A percentile compares a stretch with the other conserved stretches of the same genome.
Evolutionary conservation across 305 asterid species (phyloP).

Genomic region (Fraxinus angustifolia): DNA sequence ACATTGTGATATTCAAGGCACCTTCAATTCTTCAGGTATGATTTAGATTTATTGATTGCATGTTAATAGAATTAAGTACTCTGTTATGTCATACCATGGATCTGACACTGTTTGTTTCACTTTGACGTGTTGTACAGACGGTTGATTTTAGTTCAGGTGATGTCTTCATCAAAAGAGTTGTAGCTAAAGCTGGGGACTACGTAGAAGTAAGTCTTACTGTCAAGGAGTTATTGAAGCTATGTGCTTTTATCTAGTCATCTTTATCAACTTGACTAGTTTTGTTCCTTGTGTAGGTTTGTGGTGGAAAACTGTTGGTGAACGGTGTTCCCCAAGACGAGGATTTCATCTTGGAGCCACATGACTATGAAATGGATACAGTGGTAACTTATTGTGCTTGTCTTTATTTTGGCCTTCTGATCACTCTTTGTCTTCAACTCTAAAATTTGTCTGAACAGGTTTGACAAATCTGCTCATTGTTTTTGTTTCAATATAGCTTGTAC

Average conservation of each 20-base stretch:
- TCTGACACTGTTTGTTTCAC: not conserved
- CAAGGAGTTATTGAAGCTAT: not conserved
- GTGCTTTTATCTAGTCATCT: not conserved
- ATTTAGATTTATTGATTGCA: not conserved
- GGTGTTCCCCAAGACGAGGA: slow-evolving; percentile 46
- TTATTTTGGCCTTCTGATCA: not conserved
- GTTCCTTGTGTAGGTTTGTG: slow-evolving; percentile 32
- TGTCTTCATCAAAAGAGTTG: slow-evolving; percentile 21
- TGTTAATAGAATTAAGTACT: not conserved
- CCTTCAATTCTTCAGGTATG: slow-evolving; percentile 20
- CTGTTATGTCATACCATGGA: not conserved
- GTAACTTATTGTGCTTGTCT: slow-evolving; percentile 24
- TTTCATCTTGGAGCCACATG: slow-evolving; percentile 42
- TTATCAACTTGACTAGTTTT: not conserved
- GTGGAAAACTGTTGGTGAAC: slow-evolving; percentile 43
- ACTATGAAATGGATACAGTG: slow-evolving; percentile 44
- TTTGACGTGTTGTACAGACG: not conserved
- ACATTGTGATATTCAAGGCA: slow-evolving; percentile 17
- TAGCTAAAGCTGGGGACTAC: slow-evolving; percentile 21
- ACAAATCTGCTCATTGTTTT: not conserved
- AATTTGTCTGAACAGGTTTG: not conserved
- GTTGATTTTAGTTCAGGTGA: slow-evolving; percentile 13
- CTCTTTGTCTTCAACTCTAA: not conserved
- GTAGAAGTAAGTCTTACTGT: slow-evolving; percentile 8
- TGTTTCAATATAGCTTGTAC: slow-evolving; percentile 36